Evolutionary conservation across 2,329 filamentous ascomycete genomes (phyloP), one percentile per base, ranked within the genome.

Genomic region (Chalara sp.): DNA sequence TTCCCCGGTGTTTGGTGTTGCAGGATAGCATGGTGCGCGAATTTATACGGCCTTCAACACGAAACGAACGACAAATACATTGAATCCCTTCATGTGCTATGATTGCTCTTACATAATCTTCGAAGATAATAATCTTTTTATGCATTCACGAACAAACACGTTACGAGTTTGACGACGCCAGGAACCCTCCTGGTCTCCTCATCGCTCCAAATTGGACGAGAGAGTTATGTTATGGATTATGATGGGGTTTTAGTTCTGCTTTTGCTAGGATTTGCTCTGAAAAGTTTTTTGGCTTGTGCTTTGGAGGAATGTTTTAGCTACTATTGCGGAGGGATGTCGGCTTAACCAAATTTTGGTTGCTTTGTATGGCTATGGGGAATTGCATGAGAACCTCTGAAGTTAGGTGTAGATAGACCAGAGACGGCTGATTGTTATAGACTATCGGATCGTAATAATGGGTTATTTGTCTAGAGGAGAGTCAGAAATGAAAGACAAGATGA

Each of bases 1-100:
- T 59, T 50, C 30, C 50, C 50, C 31, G 48, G 46, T 53, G 47
- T 60, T 56, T 53, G 61, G 57, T 52, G 58, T 64, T 60, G 52
- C 49, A 58, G 56, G 54, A 59, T 56, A 58, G 32, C 47, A 55
- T 11, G 43, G 28, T 31, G 35, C 8, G n/a, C 35, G 8, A n/a
- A 37, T 45, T 31, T 21, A 41, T 39, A 46, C 41, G 56, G 54
- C 51, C 53, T 55, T 54, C 45, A 43, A 47, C 35, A 49, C 43
- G 35, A 37, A 10, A 37, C n/a, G 8, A n/a, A 37, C 35, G 35
- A 37, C 35, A n/a, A 37, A 37, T n/a, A 37, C 35, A 37, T 37
- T 8, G 35, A 37, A 37, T 37, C 35, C 8, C 35, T n/a, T 37
- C 35, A 37, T 37, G 35, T n/a, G 35, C 35, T 37, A 37, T n/a